Conservation (phyloP, 2,329 filamentous ascomycete species). For the Phaeophleospora eucalypticola region DNA sequence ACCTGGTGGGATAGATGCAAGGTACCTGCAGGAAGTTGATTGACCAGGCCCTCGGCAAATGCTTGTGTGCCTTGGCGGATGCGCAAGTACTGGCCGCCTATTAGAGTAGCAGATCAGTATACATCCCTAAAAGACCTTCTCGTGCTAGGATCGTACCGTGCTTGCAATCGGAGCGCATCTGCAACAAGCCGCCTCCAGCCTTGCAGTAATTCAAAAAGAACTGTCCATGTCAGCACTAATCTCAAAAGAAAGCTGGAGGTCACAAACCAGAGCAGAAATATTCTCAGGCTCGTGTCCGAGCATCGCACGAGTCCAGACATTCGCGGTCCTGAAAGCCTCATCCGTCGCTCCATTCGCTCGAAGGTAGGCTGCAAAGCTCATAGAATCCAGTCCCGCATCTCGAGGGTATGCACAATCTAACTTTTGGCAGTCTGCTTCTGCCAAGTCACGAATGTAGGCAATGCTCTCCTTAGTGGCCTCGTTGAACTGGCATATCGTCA, state of each 20-base stretch:
- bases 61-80: constrained; percentile 46
- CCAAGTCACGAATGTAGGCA: constrained; percentile 31
- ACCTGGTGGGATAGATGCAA: too few species aligned
- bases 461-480: constrained; percentile 24
- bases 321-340: constrained; percentile 35
- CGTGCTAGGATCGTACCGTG: too few species aligned
- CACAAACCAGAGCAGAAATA: constrained; percentile 40
- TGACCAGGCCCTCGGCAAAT: constrained; percentile 36
- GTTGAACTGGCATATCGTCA: constrained; percentile 24
- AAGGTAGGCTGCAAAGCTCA: constrained; percentile 38
- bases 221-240: background rate
- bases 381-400: constrained; percentile 28
- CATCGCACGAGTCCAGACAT: constrained; percentile 48
- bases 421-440: constrained; percentile 35
- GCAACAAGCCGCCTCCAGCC: constrained; percentile 47
- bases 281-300: constrained; percentile 48
- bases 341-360: constrained; percentile 29
- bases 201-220: constrained; percentile 53
- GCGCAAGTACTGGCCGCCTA: constrained; percentile 50
- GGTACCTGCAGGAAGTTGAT: constrained; percentile 32
- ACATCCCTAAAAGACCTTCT: too few species aligned
- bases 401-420: constrained; percentile 25
- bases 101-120: too few species aligned
- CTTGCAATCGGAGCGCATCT: constrained; percentile 51
- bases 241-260: constrained; percentile 27